phyloP scores from a whole-genome alignment of 179 eudicot species.

The Camellia oleifera region DNA sequence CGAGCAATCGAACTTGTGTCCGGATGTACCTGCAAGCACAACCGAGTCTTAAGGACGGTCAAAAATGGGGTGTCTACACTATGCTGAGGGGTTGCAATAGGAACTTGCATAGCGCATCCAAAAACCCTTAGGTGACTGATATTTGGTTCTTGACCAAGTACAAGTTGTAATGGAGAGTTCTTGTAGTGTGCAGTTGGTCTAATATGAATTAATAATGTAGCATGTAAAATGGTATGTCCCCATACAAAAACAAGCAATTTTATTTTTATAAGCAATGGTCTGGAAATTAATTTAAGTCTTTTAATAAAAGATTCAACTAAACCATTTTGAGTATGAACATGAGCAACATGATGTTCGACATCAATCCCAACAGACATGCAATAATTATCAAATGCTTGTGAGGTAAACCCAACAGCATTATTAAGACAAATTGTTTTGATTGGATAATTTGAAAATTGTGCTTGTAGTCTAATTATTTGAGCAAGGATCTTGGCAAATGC shows the following conservation, averaged over 20 bases:
- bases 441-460: conserved; percentile 11
- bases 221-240: conserved; percentile 21
- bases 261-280: conserved; percentile 10
- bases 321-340: conserved; percentile 3
- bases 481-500: conserved; percentile 8
- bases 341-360: conserved; percentile 7
- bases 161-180: neutral
- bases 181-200: neutral
- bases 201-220: neutral
- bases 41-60: no score
- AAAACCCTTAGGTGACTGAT: neutral
- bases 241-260: conserved; percentile 8
- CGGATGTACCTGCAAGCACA: no score
- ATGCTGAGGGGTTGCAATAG: neutral
- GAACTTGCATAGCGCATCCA: neutral
- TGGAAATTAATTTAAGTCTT: neutral
- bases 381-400: conserved; percentile 11
- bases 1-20: no score
- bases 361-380: conserved; percentile 12
- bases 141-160: neutral
- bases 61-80: no score
- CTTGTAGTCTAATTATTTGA: conserved; percentile 10
- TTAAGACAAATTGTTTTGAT: conserved; percentile 13
- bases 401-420: conserved; percentile 16
- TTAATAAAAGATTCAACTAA: conserved; percentile 1